Conservation (phyloP, 371 early-diverging fungal species). For the Ordospora colligata region DNA sequence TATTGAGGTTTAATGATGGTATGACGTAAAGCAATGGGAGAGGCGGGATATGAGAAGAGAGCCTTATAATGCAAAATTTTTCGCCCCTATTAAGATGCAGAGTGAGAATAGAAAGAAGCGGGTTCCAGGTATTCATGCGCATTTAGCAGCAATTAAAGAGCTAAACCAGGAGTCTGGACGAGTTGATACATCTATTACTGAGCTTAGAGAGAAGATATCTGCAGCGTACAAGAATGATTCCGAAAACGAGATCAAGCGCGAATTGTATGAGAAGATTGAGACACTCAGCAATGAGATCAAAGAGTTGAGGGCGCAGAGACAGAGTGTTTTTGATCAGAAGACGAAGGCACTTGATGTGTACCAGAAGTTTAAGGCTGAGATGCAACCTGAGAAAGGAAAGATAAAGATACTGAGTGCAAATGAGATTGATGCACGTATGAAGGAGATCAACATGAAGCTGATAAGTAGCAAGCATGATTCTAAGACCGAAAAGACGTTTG, state of each 20-base stretch:
- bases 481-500: constrained; percentile 46
- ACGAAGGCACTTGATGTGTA: constrained; percentile 7
- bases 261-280: neutral
- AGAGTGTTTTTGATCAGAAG: neutral
- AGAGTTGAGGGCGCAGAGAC: neutral
- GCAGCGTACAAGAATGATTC: constrained; percentile 10
- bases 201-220: constrained; percentile 11
- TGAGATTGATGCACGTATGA: constrained; percentile 42
- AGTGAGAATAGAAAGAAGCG: constrained; percentile 6
- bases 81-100: neutral
- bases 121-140: constrained; percentile 12
- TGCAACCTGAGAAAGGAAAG: constrained; percentile 9
- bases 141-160: neutral
- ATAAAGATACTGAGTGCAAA: constrained; percentile 10
- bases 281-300: neutral
- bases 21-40: too few relatives aligned
- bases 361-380: constrained; percentile 14
- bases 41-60: neutral
- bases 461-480: constrained; percentile 7
- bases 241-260: constrained; percentile 13
- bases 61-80: neutral
- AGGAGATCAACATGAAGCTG: constrained; percentile 42
- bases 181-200: neutral
- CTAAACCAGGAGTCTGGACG: neutral
- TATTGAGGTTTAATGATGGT: too few relatives aligned